Percentiles rank a stretch among this genome's conserved stretches.
Evolutionary conservation across 306 rosid genomes (phyloP).

Genomic region (Malus domestica): DNA sequence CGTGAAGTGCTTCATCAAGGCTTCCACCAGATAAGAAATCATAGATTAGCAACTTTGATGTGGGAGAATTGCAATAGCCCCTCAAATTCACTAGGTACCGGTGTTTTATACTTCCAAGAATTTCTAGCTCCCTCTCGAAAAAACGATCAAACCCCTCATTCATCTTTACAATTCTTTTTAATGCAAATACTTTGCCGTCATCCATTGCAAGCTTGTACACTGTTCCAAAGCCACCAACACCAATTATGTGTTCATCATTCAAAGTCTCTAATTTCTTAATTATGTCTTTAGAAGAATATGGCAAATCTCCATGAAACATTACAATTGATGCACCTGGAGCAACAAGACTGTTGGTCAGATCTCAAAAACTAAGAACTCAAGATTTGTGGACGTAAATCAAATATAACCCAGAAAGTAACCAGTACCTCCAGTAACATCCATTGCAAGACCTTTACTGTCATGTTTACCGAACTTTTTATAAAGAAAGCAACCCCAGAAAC

Average conservation of each 20-base stretch:
- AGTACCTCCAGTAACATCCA: constrained; percentile 86
- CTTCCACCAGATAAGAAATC: constrained; percentile 93
- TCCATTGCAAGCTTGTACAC: constrained; percentile 99
- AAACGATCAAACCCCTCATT: constrained; percentile 94
- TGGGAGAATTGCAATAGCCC: constrained; percentile 97
- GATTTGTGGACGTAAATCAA: background rate
- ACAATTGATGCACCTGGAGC: constrained; percentile 82
- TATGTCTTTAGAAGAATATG: constrained; percentile 95
- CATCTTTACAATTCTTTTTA: constrained; percentile 81
- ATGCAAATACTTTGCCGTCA: constrained; percentile 89
- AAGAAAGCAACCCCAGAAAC: constrained; percentile 99
- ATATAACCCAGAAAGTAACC: constrained; percentile 22
- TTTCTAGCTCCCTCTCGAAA: constrained; percentile 96
- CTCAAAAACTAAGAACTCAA: constrained; percentile 17
- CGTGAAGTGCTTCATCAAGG: constrained; percentile 96
- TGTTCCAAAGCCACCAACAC: constrained; percentile 88
- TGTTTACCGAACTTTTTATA: constrained; percentile 85
- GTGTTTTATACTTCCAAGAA: constrained; percentile 96
- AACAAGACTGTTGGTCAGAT: constrained; percentile 22
- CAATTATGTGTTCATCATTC: constrained; percentile 87
- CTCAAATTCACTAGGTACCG: constrained; percentile 93
- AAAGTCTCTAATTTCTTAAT: constrained; percentile 88
- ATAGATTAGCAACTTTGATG: constrained; percentile 88
- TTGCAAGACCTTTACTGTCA: constrained; percentile 56
- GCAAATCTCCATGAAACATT: constrained; percentile 98